phyloP scores from a whole-genome alignment of 108 stramenopile species.

The Discostella pseudostelligera region DNA sequence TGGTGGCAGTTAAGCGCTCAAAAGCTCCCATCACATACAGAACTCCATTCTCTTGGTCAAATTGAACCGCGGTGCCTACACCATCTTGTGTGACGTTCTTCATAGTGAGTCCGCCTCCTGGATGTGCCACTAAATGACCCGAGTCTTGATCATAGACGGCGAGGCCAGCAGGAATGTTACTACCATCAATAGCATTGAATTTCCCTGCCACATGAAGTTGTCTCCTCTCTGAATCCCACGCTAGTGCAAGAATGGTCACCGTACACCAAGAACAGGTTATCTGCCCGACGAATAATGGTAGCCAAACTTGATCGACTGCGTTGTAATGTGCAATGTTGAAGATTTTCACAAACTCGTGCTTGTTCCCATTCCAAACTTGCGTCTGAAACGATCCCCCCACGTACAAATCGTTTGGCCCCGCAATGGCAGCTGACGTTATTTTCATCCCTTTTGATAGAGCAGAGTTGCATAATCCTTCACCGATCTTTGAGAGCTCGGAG shows the following conservation, averaged over 20 bases:
- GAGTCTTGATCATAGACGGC: conserved; percentile 84
- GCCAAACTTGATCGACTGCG: conserved; percentile 81
- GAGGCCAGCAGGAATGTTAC: conserved; percentile 77
- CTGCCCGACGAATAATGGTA: conserved; percentile 86
- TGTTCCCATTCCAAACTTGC: conserved; percentile 93
- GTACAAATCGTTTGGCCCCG: conserved; percentile 80
- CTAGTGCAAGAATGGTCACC: conserved; percentile 85
- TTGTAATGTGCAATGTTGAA: conserved; percentile 93
- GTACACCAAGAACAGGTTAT: conserved; percentile 92
- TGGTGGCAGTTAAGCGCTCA: conserved; percentile 68
- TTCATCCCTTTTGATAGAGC: conserved; percentile 87
- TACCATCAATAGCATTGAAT: conserved; percentile 87
- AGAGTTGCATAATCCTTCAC: conserved; percentile 92
- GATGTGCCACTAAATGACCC: conserved; percentile 84
- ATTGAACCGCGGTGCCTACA: conserved; percentile 78
- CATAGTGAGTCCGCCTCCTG: conserved; percentile 85
- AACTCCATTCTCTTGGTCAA: conserved; percentile 84
- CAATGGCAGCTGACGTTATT: conserved; percentile 82
- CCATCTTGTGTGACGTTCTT: conserved; percentile 76
- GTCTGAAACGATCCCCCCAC: conserved; percentile 92
- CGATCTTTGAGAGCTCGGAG: conserved; percentile 74
- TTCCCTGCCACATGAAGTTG: conserved; percentile 89
- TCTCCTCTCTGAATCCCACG: conserved; percentile 86
- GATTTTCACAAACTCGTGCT: conserved; percentile 90
- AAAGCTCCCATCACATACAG: conserved; percentile 89